A percentile compares a stretch with the other conserved stretches of the same genome.
These are phyloP conservation scores for Phytopythium boreale DNA, from an alignment of 352 stramenopile species.

Conservation along the genomic window DNA sequence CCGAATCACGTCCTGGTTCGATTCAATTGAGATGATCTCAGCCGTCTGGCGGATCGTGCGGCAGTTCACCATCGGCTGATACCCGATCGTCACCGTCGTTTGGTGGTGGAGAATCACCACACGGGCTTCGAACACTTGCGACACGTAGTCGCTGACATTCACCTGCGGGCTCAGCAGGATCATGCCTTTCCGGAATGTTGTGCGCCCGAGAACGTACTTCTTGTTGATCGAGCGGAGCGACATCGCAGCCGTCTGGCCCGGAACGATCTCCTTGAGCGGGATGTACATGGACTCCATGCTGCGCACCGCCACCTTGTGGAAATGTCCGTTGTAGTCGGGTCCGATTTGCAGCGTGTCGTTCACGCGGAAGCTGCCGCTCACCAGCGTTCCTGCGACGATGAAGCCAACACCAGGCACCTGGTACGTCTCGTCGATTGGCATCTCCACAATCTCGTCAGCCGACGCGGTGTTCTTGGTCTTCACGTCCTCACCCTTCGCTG, in stretches of 20 bases:
- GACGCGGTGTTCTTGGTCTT: neutral
- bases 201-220: conserved; percentile 74
- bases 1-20: conserved; percentile 78
- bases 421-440: conserved; percentile 88
- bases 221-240: conserved; percentile 89
- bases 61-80: conserved; percentile 94
- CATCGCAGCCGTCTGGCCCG: conserved; percentile 84
- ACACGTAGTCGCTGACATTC: conserved; percentile 73
- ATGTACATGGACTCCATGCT: conserved; percentile 91
- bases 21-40: conserved; percentile 86
- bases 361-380: conserved; percentile 86
- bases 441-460: conserved; percentile 59
- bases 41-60: conserved; percentile 90
- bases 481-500: conserved; percentile 2
- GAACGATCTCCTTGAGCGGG: conserved; percentile 82
- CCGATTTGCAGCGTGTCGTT: conserved; percentile 89
- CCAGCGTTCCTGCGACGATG: conserved; percentile 93
- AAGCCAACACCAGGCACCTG: conserved; percentile 93
- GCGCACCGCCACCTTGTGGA: conserved; percentile 82
- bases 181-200: conserved; percentile 93
- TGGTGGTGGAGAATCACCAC: conserved; percentile 95
- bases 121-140: conserved; percentile 88
- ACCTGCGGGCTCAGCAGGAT: conserved; percentile 83
- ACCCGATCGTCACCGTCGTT: conserved; percentile 92
- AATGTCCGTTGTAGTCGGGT: conserved; percentile 87